Percentiles rank a stretch among this genome's conserved stretches.
Evolutionary conservation across 2,329 filamentous ascomycete species (phyloP).

Genomic region (Fusarium longipes): DNA sequence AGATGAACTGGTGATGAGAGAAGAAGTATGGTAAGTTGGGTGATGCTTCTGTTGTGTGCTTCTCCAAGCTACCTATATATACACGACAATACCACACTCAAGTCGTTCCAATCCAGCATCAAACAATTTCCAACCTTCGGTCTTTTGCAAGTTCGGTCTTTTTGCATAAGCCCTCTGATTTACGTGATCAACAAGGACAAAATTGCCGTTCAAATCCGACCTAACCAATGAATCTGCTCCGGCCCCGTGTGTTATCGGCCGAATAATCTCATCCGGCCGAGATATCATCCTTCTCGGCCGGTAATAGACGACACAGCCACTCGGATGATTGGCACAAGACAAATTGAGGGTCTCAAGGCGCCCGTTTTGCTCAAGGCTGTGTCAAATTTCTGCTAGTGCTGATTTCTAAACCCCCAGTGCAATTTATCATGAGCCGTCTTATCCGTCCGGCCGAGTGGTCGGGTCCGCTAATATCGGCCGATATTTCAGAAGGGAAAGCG

Average conservation of each 20-base stretch:
- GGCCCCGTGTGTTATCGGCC: slow-evolving; percentile 3
- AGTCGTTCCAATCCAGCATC: fast-evolving
- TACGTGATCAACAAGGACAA: not conserved
- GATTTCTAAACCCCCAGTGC: slow-evolving; percentile 6
- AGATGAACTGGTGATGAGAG: too few species aligned
- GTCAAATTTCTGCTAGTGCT: not conserved
- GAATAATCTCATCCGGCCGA: slow-evolving; percentile 10
- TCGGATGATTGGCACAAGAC: not conserved
- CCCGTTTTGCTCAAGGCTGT: not conserved
- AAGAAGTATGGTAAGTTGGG: fast-evolving
- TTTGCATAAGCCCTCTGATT: not conserved
- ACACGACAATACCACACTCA: not conserved
- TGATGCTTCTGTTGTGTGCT: too few species aligned
- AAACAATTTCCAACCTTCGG: not conserved
- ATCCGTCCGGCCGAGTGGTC: not conserved
- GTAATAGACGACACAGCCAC: not conserved
- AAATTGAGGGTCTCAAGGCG: not conserved
- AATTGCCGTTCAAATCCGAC: not conserved
- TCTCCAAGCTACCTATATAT: slow-evolving; percentile 14
- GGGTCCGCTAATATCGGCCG: slow-evolving; percentile 15
- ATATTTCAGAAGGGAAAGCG: fast-evolving
- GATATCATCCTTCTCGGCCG: not conserved
- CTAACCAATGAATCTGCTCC: not conserved
- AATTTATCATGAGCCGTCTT: not conserved
- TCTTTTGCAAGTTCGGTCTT: slow-evolving; percentile 2